phyloP scores from a whole-genome alignment of 2,329 filamentous ascomycete genomes.

The Thermochaetoides dissita region DNA sequence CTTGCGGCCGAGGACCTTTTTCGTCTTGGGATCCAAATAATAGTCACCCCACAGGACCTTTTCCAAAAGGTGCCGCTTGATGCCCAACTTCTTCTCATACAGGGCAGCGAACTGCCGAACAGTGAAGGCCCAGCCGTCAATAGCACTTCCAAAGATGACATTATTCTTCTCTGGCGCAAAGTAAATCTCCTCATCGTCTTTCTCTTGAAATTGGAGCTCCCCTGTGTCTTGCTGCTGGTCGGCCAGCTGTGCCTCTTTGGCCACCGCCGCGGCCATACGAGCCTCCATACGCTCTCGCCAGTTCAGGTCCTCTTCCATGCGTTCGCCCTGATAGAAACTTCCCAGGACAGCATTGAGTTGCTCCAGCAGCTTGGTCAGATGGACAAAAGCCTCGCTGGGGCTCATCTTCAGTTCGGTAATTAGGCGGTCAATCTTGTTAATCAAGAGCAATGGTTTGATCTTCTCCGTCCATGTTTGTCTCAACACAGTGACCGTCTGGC shows the following conservation, averaged over 20 bases:
- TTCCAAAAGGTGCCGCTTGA: constrained; percentile 76
- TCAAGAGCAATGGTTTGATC: constrained; percentile 82
- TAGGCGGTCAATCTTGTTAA: constrained; percentile 96
- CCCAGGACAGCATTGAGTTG: constrained; percentile 96
- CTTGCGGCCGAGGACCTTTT: constrained; percentile 77
- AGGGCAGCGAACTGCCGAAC: constrained; percentile 83
- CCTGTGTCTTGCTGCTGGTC: constrained; percentile 40
- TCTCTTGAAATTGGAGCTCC: constrained; percentile 66
- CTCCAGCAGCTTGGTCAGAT: constrained; percentile 78
- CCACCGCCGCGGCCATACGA: constrained; percentile 56
- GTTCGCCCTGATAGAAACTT: constrained; percentile 93
- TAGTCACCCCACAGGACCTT: constrained; percentile 95
- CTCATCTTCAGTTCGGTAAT: constrained; percentile 92
- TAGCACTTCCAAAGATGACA: constrained; percentile 94
- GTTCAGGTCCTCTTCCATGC: constrained; percentile 95
- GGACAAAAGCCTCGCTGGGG: constrained; percentile 74
- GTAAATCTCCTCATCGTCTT: constrained; percentile 92
- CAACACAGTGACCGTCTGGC: constrained; percentile 92
- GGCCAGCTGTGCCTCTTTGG: constrained; percentile 38
- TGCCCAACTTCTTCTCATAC: constrained; percentile 94
- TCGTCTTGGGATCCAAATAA: constrained; percentile 93
- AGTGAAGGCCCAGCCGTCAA: constrained; percentile 98
- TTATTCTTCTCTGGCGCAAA: constrained; percentile 98
- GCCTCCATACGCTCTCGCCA: constrained; percentile 92
- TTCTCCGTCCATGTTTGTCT: constrained; percentile 93